These are phyloP conservation scores for Diaporthe humulicola DNA, from an alignment of 2,329 filamentous ascomycete genomes.

Conservation along the genomic window DNA sequence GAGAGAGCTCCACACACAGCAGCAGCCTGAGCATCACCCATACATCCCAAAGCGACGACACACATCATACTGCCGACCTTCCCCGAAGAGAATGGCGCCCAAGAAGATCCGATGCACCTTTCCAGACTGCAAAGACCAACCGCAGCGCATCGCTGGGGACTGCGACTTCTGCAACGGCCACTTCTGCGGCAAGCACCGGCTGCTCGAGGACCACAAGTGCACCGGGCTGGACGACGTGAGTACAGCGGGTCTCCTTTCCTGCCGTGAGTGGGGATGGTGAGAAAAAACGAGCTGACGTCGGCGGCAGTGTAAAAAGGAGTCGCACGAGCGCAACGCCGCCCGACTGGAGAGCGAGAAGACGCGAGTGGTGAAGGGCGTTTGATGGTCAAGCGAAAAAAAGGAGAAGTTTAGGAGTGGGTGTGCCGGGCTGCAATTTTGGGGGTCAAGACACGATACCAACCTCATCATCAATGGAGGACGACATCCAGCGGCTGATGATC, in stretches of 20 bases:
- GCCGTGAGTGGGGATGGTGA: constrained; percentile 43
- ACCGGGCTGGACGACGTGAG: constrained; percentile 88
- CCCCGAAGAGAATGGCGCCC: constrained; percentile 66
- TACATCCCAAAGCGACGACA: neutral
- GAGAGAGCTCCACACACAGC: neutral
- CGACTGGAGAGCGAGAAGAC: constrained; percentile 94
- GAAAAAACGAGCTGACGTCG: neutral
- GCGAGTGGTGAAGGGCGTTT: constrained; percentile 92
- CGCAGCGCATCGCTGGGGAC: constrained; percentile 96
- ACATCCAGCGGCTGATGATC: too few species aligned
- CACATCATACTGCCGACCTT: too few species aligned
- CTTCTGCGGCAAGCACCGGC: constrained; percentile 94
- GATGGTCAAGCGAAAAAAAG: constrained; percentile 45
- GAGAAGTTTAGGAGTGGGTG: neutral
- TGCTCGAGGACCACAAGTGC: constrained; percentile 96
- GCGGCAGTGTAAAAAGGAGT: constrained; percentile 90
- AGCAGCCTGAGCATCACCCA: neutral
- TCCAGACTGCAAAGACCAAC: constrained; percentile 88
- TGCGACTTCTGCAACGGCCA: constrained; percentile 95
- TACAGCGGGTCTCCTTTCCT: constrained; percentile 43
- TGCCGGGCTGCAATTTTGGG: neutral
- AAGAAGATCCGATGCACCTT: constrained; percentile 89
- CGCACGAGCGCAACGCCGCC: constrained; percentile 91
- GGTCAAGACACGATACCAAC: neutral
- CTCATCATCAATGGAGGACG: neutral